Evolutionary conservation across 257 asterid genomes (phyloP), one percentile per base, ranked within the genome.

Genomic region (Plantago major): DNA sequence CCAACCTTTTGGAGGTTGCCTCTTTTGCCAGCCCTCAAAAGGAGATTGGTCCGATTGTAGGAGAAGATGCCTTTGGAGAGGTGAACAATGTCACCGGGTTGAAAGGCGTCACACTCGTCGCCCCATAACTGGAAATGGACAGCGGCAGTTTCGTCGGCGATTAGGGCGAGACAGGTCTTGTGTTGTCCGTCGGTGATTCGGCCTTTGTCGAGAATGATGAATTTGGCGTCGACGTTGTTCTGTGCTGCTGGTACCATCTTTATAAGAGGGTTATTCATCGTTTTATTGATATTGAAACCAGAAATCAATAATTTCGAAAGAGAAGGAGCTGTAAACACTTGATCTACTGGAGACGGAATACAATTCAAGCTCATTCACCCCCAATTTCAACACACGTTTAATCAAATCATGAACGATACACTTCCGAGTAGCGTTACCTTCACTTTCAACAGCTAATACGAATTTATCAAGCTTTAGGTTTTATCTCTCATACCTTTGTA

Each of bases 81-180:
- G 26, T 49, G 38, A 13, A 88, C 16, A 13, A 91, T 84, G 63
- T 88, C 90, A 3, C 94, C 91, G 0, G 82, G 67, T 68, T 77
- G 76, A 40, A 88, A 81, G 0, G 80, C 81, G 5, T 82, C 84
- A 62, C 95, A 85, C 71, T 90, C 91, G 22, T 77, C 89, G 2
- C 87, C 90, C 87, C 90, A 83, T 17, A 85, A 59, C 75, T 90
- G 84, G 62, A 90, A 83, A 76, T 90, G 96, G 46, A 87, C 93
- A 0, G 97, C 85, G 16, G 96, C 97, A 3, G 88, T 87, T 74
- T 90, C 93, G 64, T 84, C 95, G 1, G 95, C 96, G 58, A 74
- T 95, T 67, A 84, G 74, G 3, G 89, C 84, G 58, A 86, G 69
- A 64, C 91, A 74, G 19, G 74, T 68, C 75, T 66, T 81, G 50